Conservation (phyloP, 2,329 filamentous ascomycete species). For the Uncinocarpus reesii region DNA sequence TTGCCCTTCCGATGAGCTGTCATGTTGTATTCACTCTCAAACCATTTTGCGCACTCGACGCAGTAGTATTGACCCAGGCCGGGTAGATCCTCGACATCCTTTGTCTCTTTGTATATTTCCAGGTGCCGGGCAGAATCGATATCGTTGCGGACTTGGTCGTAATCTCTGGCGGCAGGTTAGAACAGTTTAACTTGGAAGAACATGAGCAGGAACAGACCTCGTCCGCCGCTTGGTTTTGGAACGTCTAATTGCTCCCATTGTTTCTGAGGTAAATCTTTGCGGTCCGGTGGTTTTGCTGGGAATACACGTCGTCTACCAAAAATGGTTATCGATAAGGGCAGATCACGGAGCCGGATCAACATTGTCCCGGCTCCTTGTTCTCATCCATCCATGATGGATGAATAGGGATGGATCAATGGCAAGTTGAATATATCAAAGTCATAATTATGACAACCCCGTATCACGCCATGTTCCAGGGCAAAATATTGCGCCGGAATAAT, state of each 20-base stretch:
- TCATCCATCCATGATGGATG: too few species aligned
- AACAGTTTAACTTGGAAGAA: constrained; percentile 28
- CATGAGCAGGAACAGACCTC: constrained; percentile 40
- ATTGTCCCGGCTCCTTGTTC: too few species aligned
- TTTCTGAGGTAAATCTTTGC: too few species aligned
- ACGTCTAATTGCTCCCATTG: constrained; percentile 57
- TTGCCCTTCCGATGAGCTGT: constrained; percentile 72
- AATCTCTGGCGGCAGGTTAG: constrained; percentile 54
- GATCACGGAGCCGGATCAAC: too few species aligned
- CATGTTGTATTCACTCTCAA: constrained; percentile 71
- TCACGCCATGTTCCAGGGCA: too few species aligned
- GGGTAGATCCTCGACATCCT: constrained; percentile 76
- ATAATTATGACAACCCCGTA: too few species aligned
- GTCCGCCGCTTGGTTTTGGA: constrained; percentile 65
- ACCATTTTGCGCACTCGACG: constrained; percentile 90
- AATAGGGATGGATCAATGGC: too few species aligned
- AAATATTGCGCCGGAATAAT: too few species aligned
- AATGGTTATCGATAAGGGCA: too few species aligned
- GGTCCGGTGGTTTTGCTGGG: too few species aligned
- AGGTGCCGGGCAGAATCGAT: constrained; percentile 70
- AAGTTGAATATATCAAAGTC: too few species aligned
- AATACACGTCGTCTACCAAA: too few species aligned
- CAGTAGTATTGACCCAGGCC: constrained; percentile 81
- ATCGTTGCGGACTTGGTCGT: constrained; percentile 86
- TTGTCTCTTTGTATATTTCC: constrained; percentile 63